Conservation (phyloP, 177 flowering plant genomes). For the Vitis hybrid region DNA sequence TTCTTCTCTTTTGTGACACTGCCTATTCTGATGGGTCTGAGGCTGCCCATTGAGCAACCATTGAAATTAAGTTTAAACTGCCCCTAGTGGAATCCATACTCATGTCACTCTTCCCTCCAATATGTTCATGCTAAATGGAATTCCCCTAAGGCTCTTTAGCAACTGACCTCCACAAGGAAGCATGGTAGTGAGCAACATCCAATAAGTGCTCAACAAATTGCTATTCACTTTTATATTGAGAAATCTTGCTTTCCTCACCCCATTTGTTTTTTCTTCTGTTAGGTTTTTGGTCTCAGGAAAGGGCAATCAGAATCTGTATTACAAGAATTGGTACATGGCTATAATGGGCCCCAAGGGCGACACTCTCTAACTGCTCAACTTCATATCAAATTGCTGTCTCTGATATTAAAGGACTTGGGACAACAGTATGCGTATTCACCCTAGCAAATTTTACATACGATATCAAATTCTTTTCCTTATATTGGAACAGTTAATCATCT, state of each 20-base stretch:
- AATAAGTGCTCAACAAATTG: neutral
- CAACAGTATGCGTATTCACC: slow-evolving; percentile 37
- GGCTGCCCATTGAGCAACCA: no score
- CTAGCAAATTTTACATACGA: neutral
- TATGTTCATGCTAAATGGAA: no score
- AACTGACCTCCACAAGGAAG: no score
- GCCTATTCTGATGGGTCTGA: no score
- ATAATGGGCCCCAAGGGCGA: slow-evolving; percentile 21
- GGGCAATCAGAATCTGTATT: slow-evolving; percentile 36
- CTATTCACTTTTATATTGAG: neutral
- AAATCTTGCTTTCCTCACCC: neutral
- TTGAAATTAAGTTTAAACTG: no score
- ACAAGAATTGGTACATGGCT: slow-evolving; percentile 27
- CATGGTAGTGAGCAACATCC: no score
- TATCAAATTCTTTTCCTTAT: neutral
- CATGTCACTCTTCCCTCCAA: no score
- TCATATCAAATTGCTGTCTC: slow-evolving; percentile 45
- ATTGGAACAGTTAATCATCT: neutral
- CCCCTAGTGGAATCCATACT: no score
- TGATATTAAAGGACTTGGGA: slow-evolving; percentile 48
- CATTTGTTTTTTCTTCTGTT: neutral
- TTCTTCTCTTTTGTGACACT: no score
- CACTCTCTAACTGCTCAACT: slow-evolving; percentile 37
- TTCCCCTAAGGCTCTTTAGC: no score
- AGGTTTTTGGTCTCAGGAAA: slow-evolving; percentile 64